These are phyloP conservation scores for Hypoxylon sp. DNA, from an alignment of 2,329 filamentous ascomycete genomes.

Conservation along the genomic window DNA sequence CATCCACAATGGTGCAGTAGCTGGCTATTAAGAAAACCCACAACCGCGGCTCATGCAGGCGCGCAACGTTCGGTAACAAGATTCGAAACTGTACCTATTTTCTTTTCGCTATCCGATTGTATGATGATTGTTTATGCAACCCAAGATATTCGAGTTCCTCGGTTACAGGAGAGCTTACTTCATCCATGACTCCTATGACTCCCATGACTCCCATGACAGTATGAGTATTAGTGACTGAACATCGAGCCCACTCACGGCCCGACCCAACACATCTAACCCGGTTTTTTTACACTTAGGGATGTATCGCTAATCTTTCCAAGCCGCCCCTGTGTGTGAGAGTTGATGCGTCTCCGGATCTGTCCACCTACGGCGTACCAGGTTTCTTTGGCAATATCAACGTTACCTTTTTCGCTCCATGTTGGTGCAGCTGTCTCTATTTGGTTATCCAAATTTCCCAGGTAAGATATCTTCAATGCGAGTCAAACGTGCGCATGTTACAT, in stretches of 20 bases:
- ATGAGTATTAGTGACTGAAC: background rate
- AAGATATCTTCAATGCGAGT: constrained; percentile 38
- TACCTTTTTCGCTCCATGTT: constrained; percentile 21
- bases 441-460: constrained; percentile 30
- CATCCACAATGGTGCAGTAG: constrained; percentile 41
- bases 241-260: constrained; percentile 8
- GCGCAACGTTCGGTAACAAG: constrained; percentile 19
- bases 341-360: constrained; percentile 11
- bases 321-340: constrained; percentile 1
- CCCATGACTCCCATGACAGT: background rate
- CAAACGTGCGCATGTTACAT: constrained; percentile 44
- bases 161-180: background rate
- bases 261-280: constrained; percentile 1
- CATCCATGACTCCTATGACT: background rate
- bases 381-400: constrained; percentile 24
- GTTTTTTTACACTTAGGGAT: constrained; percentile 10
- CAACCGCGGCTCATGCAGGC: constrained; percentile 25
- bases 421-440: constrained; percentile 17
- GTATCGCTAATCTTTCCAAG: constrained; percentile 20
- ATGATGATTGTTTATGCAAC: constrained; percentile 4
- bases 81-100: constrained; percentile 18
- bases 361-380: constrained; percentile 28
- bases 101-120: constrained; percentile 13
- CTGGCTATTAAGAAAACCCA: constrained; percentile 31
- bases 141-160: background rate